Conservation (phyloP, 2,329 filamentous ascomycete genomes). For the Fusarium equiseti region DNA sequence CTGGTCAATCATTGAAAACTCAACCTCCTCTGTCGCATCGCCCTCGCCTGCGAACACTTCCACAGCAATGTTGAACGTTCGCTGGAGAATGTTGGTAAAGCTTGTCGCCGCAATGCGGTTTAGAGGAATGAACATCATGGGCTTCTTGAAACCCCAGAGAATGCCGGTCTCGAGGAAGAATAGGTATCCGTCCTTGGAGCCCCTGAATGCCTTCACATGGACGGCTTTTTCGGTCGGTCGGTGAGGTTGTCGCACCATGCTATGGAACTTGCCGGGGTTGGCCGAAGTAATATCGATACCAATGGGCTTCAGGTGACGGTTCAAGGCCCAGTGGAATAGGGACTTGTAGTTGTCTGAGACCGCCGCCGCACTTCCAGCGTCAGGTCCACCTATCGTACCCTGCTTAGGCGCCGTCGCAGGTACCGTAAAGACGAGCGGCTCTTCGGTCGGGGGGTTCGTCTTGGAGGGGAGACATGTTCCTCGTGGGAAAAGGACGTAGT, state of each 20-base stretch:
- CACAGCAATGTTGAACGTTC: constrained; percentile 76
- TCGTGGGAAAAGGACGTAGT: constrained; percentile 72
- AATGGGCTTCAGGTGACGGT: constrained; percentile 63
- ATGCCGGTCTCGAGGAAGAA: constrained; percentile 77
- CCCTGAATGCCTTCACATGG: constrained; percentile 74
- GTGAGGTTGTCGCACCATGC: constrained; percentile 67
- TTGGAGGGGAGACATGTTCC: constrained; percentile 66
- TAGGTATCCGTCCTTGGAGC: constrained; percentile 75
- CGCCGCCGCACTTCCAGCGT: constrained; percentile 61
- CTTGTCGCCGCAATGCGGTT: constrained; percentile 72
- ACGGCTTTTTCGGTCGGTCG: constrained; percentile 72
- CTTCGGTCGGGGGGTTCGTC: constrained; percentile 57
- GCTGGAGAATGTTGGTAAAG: constrained; percentile 75
- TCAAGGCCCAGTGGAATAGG: constrained; percentile 72
- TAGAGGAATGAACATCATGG: constrained; percentile 72
- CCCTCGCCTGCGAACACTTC: constrained; percentile 66
- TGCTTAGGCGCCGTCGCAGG: constrained; percentile 71
- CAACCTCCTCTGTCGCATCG: constrained; percentile 69
- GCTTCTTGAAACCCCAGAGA: constrained; percentile 78
- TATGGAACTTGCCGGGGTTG: constrained; percentile 69
- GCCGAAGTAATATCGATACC: constrained; percentile 63
- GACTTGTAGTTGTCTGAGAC: constrained; percentile 70
- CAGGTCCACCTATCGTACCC: constrained; percentile 65
- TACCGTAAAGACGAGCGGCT: constrained; percentile 75
- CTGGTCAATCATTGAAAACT: constrained; percentile 78